Evolutionary conservation across 192 early-diverging fungal genomes (phyloP).

Genomic region (Coemansia sp.): DNA sequence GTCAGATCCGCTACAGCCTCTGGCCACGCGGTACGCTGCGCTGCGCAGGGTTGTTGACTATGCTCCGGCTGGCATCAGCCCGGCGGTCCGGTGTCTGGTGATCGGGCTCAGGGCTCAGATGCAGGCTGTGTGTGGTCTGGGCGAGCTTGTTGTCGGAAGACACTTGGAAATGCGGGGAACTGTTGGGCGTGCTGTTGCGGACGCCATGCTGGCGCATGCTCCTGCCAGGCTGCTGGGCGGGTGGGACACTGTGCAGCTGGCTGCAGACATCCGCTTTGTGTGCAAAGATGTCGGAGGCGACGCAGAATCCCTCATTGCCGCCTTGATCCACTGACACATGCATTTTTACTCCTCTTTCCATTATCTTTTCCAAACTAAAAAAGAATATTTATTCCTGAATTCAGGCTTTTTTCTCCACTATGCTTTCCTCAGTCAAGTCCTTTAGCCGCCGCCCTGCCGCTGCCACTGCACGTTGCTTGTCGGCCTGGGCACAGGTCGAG

Average conservation of each 20-base stretch:
- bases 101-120: slow-evolving; percentile 19
- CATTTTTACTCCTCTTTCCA: not conserved
- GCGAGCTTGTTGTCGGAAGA: not conserved
- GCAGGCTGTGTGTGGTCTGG: slow-evolving; percentile 37
- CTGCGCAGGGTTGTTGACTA: slow-evolving; percentile 21
- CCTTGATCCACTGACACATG: no score
- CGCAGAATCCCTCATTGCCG: no score
- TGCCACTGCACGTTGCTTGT: slow-evolving; percentile 7
- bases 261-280: slow-evolving; percentile 22
- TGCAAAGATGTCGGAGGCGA: not conserved
- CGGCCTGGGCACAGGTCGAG: slow-evolving; percentile 36
- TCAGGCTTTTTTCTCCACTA: slow-evolving; percentile 2
- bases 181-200: slow-evolving; percentile 9
- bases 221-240: slow-evolving; percentile 3
- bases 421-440: slow-evolving; percentile 22
- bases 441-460: not conserved
- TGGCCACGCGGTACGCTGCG: slow-evolving; percentile 15
- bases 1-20: not conserved
- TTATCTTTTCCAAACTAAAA: no score
- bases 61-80: not conserved
- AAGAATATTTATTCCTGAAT: no score
- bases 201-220: not conserved
- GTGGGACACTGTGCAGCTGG: slow-evolving; percentile 33
- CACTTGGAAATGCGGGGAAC: not conserved
- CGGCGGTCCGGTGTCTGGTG: slow-evolving; percentile 12